These are phyloP conservation scores for Cercophora scortea DNA, from an alignment of 495 filamentous ascomycete species.

Conservation along the genomic window DNA sequence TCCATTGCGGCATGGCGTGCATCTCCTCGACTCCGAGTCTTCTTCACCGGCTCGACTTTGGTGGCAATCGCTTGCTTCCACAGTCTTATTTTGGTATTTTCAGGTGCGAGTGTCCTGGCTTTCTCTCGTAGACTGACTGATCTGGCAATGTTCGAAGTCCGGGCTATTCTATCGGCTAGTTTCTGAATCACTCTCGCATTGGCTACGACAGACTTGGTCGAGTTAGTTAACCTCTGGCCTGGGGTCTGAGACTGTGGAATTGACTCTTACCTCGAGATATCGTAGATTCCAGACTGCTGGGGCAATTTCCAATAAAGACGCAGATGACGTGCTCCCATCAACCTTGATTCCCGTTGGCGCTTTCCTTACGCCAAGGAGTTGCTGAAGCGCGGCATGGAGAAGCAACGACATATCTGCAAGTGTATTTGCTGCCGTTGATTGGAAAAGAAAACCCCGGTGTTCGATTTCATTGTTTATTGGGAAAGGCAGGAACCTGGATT, in stretches of 20 bases:
- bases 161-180: slow-evolving; percentile 15
- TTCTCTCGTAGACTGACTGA: slow-evolving; percentile 19
- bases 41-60: too few relatives aligned
- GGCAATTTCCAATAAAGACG: slow-evolving; percentile 34
- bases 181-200: slow-evolving; percentile 14
- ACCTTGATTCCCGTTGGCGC: slow-evolving; percentile 14
- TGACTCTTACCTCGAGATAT: slow-evolving; percentile 28
- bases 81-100: background rate
- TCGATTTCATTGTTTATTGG: too few relatives aligned
- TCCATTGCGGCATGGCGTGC: too few relatives aligned
- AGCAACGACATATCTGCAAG: slow-evolving; percentile 18
- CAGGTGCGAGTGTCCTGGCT: background rate
- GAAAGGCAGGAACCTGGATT: too few relatives aligned
- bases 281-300: slow-evolving; percentile 37
- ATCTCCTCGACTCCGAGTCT: too few relatives aligned
- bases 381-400: slow-evolving; percentile 26
- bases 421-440: background rate
- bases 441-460: too few relatives aligned
- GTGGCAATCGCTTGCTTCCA: too few relatives aligned
- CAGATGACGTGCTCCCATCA: slow-evolving; percentile 5
- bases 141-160: slow-evolving; percentile 11
- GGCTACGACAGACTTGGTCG: slow-evolving; percentile 13
- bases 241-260: background rate
- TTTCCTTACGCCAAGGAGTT: slow-evolving; percentile 24
- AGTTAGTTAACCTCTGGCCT: background rate